Conservation (phyloP, 2,329 filamentous ascomycete genomes). For the Phoma sp. region DNA sequence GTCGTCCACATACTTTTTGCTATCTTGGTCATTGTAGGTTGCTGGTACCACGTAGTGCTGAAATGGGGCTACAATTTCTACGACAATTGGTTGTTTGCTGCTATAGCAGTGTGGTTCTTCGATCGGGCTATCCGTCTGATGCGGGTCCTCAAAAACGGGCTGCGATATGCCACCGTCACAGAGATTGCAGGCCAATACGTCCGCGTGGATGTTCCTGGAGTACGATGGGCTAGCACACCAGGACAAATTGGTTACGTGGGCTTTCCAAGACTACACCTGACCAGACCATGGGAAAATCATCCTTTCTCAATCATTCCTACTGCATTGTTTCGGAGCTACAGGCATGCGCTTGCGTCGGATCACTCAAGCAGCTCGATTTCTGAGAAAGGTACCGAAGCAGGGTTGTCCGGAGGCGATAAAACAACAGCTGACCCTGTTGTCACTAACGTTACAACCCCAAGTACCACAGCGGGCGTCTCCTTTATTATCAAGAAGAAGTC, state of each 20-base stretch:
- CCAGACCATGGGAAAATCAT: background rate
- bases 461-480: background rate
- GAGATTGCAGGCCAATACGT: background rate
- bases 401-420: background rate
- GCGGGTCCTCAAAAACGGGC: constrained; percentile 50
- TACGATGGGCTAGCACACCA: background rate
- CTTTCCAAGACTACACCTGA: background rate
- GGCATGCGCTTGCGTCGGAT: background rate
- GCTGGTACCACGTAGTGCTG: constrained; percentile 49
- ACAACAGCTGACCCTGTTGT: no score
- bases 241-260: background rate
- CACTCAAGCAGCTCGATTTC: background rate
- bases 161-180: background rate
- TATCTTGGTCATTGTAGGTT: background rate
- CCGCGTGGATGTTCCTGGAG: background rate
- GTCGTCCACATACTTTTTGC: background rate
- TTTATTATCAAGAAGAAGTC: background rate
- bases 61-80: constrained; percentile 39
- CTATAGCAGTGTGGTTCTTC: constrained; percentile 55
- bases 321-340: background rate
- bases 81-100: constrained; percentile 57
- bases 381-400: background rate
- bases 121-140: constrained; percentile 55
- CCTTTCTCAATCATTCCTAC: background rate
- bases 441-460: background rate